phyloP scores from a whole-genome alignment of 352 stramenopile genomes.

The Phytophthora colocasiae region DNA sequence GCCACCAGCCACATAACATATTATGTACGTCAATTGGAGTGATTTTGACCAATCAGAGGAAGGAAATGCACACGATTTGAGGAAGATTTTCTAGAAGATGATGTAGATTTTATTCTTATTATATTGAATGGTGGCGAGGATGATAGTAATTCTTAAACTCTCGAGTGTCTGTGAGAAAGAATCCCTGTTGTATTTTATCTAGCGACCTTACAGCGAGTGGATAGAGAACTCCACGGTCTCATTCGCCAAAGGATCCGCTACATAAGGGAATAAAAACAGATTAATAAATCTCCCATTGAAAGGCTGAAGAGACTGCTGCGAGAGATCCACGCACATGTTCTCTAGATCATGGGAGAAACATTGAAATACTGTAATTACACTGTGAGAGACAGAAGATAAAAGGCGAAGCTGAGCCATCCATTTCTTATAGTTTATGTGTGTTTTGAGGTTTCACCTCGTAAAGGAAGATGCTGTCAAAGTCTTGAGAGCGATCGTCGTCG shows the following conservation, averaged over 20 bases:
- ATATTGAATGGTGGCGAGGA: conserved; percentile 30
- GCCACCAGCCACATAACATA: conserved; percentile 34
- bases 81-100: conserved; percentile 28
- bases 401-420: conserved; percentile 81
- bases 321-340: conserved; percentile 40
- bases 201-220: conserved; percentile 18
- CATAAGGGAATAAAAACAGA: conserved; percentile 17
- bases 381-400: conserved; percentile 59
- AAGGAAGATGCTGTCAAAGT: conserved; percentile 62
- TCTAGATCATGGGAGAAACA: conserved; percentile 55
- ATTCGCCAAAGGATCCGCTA: conserved; percentile 8
- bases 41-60: conserved; percentile 23
- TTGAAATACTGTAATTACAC: conserved; percentile 9
- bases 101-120: not conserved
- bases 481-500: conserved; percentile 12
- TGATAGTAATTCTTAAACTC: conserved; percentile 29
- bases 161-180: conserved; percentile 34
- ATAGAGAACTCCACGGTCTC: conserved; percentile 28
- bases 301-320: conserved; percentile 51
- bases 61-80: conserved; percentile 6
- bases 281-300: conserved; percentile 29
- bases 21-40: conserved; percentile 18
- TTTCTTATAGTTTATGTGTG: conserved; percentile 13
- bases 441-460: conserved; percentile 50
- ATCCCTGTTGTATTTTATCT: conserved; percentile 11